Base-by-base conservation (phyloP, 108 stramenopile species). In the Nitzschia inconspicua region DNA sequence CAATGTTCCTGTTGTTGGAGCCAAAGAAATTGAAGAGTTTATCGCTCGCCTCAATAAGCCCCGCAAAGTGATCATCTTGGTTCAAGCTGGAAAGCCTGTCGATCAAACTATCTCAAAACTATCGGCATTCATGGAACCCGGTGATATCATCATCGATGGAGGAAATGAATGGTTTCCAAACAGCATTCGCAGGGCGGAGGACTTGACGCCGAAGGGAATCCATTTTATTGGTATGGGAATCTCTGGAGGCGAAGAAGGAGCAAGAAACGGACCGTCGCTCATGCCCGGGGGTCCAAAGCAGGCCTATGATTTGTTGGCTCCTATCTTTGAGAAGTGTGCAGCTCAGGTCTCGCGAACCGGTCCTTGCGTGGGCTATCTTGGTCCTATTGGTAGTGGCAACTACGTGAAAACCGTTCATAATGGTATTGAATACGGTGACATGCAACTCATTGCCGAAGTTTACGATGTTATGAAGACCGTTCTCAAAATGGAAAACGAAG, bases 101-200 rank as follows among this genome's bases (percentile, higher is more conserved):
- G 97, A 98, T 68, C 71, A 80, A 5, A 94, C 90, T 10, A 97
- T 98, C 65, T 85, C 77, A 23, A 60, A 66, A 0, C 78, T 98
- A 0, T 55, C 74, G 24, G 73, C 76, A 57, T 66, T 76, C 65
- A 44, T 98, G 69, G 96, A 93, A 60, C 79, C 61, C 41, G 97
- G 96, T 4, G 97, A 98, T 75, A 63, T 96, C 9, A 86, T 98
- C 51, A 75, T 98, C 28, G 97, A 98, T 53, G 96, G 97, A 11
- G 97, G 97, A 9, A 98, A 97, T 77, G 97, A 98, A 78, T 97
- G 96, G 97, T 98, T 76, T 50, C 95, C 95, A 10, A 96, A 98
- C 66, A 86, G 90, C 29, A 65, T 95, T 30, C 83, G 96, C 18
- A 82, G 97, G 23, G 82, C 73, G 14, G 72, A 92, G 74, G 79